Evolutionary conservation across 2,329 filamentous ascomycete species (phyloP), one percentile per base, ranked within the genome.

Genomic region (Neocatenulostroma microsporum): DNA sequence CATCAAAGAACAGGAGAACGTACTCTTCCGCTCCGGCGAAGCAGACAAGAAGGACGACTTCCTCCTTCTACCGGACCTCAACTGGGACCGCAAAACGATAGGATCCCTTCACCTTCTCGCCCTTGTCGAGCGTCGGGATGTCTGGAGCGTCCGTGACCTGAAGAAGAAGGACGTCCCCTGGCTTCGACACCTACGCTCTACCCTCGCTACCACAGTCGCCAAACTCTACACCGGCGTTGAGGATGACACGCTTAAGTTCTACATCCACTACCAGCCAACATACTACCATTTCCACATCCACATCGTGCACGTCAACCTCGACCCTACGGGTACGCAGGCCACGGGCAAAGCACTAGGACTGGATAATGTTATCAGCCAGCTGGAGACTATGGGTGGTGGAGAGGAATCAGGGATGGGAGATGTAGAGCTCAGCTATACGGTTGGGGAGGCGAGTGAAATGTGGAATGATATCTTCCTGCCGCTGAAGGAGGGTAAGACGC

Each of bases 261-360:
- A 96, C 63, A 76, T 94, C 48, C 91, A 98, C 64, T 75, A 96
- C 64, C 91, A 96, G 68, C 91, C 91, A 7, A 98, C 91, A 0
- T 98, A 96, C 62, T 94, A 96, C 60, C 91, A 98, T 61, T 86
- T 98, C 58, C 91, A 98, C 62, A 78, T 96, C 46, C 91, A 98
- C 59, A 78, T 96, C 41, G 89, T 96, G 39, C 86, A 96, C 62
- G 85, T 93, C 35, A 80, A 81, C 60, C 74, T 94, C 30, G 91
- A 98, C 62, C 83, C 87, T 2, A 88, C 85, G 5, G 70, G 73
- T 21, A 95, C 88, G n/a, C 91, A 98, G 64, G 83, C 87, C 10
- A 79, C 82, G 0, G 91, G 91, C 14, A 98, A 98, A 64, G 91
- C 91, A 0, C 71, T 95, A 42, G 84, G 84, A 2, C 59, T 96